Conservation (phyloP, 2,329 filamentous ascomycete species). For the Sporothrix dimorphospora region DNA sequence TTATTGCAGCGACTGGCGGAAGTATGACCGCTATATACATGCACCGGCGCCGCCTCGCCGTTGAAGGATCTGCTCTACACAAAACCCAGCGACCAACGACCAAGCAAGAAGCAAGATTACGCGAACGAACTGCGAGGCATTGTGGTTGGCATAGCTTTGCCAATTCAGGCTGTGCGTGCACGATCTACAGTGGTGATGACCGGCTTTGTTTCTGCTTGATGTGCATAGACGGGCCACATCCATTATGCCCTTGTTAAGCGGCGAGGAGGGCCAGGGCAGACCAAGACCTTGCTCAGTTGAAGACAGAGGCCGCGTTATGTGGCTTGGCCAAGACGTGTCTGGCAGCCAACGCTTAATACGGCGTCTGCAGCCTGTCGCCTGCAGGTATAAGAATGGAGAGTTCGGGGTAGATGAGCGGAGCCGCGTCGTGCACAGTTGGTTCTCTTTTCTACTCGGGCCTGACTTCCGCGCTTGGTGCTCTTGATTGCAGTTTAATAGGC, state of each 20-base stretch:
- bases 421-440: not conserved
- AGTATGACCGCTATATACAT: not conserved
- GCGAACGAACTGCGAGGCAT: not conserved
- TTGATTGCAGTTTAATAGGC: not conserved
- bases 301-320: not conserved
- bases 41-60: not conserved
- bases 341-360: not conserved
- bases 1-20: not conserved
- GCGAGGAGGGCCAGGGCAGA: not conserved
- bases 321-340: not conserved
- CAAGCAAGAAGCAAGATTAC: not conserved
- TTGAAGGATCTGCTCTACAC: not conserved
- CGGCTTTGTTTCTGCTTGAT: constrained; percentile 13
- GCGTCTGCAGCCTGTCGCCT: not conserved
- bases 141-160: not conserved
- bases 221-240: constrained; percentile 15
- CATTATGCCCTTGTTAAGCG: not conserved
- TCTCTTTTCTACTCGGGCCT: not conserved
- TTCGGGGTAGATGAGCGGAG: not conserved
- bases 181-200: not conserved
- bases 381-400: not conserved
- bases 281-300: not conserved
- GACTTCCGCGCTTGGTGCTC: not conserved
- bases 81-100: not conserved
- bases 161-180: not conserved